Base-by-base conservation (phyloP, 495 filamentous ascomycete genomes). In the Hypoxylon cercidicola region DNA sequence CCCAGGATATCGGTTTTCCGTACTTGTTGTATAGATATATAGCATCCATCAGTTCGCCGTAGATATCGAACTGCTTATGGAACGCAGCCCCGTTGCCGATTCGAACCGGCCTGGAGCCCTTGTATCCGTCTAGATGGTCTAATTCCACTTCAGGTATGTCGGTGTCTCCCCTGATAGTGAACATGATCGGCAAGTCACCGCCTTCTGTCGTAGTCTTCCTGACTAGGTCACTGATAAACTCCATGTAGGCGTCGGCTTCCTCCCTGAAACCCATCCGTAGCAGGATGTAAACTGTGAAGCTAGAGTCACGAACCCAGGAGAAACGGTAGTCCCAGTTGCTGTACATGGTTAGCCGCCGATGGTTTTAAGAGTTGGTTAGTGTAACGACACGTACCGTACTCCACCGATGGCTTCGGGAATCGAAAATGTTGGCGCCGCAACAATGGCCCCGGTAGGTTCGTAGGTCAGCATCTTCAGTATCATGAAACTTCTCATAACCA, bases 281-380 rank as follows among this genome's bases (percentile, higher is more conserved):
- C 16, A 92, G 81, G 62, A 90, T 90, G 70, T 92, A 91, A 56
- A 91, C 85, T 4, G 88, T 90, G 74, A 91, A 92, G 44, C 86
- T 87, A 0, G 87, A 86, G 71, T 92, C 89, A 30, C 89, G 82
- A 39, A 92, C 87, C 89, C 89, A 92, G 37, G 83, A 89, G 72
- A 84, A 92, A 8, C 89, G 82, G 68, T 92, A 92, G 67, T 92
- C 89, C 89, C 89, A 91, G 64, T 91, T 92, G n/a, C 88, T 84
- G 60, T 41, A 10, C 8, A 13, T 39, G 1, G 25, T 68, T 55
- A 66, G 52, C 30, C 16, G 20, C 18, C 18, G 10, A 16, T 3
- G 30, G 25, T 37, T 64, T 25, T 60, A n/a, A 28, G 18, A 11
- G 8, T 30, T 10, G 4, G 28, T 18, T 9, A 25, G 39, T 52